Base-by-base conservation (phyloP, 2,329 filamentous ascomycete genomes). In the Colletotrichum sp. region DNA sequence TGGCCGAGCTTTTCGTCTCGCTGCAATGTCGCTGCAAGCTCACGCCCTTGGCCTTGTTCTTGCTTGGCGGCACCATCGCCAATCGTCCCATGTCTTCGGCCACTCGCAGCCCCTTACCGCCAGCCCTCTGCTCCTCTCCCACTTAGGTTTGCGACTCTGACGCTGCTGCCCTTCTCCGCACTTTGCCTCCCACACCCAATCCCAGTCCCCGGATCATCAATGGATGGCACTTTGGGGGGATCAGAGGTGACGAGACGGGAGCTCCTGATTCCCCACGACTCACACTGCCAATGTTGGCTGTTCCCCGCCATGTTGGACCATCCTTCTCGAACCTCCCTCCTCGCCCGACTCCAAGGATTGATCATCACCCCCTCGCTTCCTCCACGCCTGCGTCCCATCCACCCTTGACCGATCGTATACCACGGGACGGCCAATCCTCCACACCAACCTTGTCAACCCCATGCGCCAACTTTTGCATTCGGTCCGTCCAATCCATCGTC, bases 401-500 rank as follows among this genome's bases (percentile, higher is more conserved):
- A 68, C 32, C 63, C 55, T 44, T 68, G 55, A 49, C 73, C 63
- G 52, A 57, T 72, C 62, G 34, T 18, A 52, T 57, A 52, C 69
- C 63, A 72, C 32, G 63, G 63, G 69, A 72, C 34, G 21, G 63
- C 60, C 63, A 72, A 49, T 68, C 73, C 73, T 76, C 73, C 73
- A 72, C 69, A 64, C 57, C 24, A 68, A 72, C 73, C 73, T 64
- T 59, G 69, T 36, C 57, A 57, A 76, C 69, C 69, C 69, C 55
- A 72, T 72, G 73, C 64, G 73, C 69, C 73, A 76, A 76, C 64
- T 68, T 69, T 72, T 72, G 73, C 63, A 72, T 72, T 76, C 73
- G 73, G 73, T 72, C 73, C 73, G 73, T 76, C 69, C 73, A 68
- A 59, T 64, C 63, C 62, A 36, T 72, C 73, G 26, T 12, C 63